phyloP scores from a whole-genome alignment of 2,329 filamentous ascomycete genomes.

The Exutisphaerella laricina region DNA sequence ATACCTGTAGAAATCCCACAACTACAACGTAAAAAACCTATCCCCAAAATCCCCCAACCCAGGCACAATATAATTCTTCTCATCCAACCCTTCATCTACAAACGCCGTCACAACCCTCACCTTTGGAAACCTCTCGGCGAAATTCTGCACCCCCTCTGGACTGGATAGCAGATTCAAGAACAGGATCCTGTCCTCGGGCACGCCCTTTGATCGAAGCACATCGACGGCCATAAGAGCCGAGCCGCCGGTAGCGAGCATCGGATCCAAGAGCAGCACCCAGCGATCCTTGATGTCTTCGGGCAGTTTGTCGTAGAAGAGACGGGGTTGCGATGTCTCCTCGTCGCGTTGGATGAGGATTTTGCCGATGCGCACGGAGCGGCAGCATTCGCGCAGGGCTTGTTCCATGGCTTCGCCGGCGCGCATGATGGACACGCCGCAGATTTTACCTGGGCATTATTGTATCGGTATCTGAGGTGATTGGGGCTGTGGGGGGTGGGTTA shows the following conservation, averaged over 20 bases:
- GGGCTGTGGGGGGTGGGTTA: neutral
- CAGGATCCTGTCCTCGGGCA: slow-evolving; percentile 89
- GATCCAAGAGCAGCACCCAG: slow-evolving; percentile 91
- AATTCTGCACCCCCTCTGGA: slow-evolving; percentile 83
- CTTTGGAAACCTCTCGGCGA: slow-evolving; percentile 82
- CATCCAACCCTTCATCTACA: slow-evolving; percentile 90
- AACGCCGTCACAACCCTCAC: slow-evolving; percentile 92
- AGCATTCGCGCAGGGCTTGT: slow-evolving; percentile 91
- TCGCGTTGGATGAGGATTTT: slow-evolving; percentile 98
- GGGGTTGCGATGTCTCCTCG: slow-evolving; percentile 86
- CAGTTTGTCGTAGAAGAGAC: slow-evolving; percentile 96
- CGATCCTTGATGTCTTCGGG: slow-evolving; percentile 86
- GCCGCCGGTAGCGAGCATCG: slow-evolving; percentile 98
- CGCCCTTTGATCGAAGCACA: slow-evolving; percentile 80
- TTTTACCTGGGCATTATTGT: slow-evolving; percentile 63
- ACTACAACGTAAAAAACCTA: slow-evolving; percentile 69
- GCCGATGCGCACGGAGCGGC: slow-evolving; percentile 92
- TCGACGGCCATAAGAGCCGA: slow-evolving; percentile 97
- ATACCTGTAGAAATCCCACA: too few relatives aligned
- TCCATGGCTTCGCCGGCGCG: slow-evolving; percentile 98
- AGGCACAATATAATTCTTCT: slow-evolving; percentile 98
- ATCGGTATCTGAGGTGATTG: neutral
- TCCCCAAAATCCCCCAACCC: slow-evolving; percentile 95
- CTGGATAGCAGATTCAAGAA: slow-evolving; percentile 98
- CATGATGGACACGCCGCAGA: slow-evolving; percentile 98